A percentile compares a stretch with the other conserved stretches of the same genome.
phyloP scores from a whole-genome alignment of 805 yeast species.

The Candida boleticola region DNA sequence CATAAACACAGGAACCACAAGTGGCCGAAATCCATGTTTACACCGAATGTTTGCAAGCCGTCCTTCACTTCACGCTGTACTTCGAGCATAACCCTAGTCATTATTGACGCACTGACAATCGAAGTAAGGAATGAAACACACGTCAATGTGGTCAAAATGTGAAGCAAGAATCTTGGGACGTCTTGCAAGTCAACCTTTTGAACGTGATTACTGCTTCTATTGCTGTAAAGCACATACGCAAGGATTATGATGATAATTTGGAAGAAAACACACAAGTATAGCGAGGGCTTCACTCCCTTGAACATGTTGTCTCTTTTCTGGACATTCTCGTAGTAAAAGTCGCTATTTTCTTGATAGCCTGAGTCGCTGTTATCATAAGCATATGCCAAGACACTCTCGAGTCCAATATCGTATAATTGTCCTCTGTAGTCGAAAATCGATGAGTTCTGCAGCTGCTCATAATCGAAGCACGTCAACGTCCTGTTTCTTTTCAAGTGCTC shows the following conservation, averaged over 20 bases:
- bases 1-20: conserved; percentile 43
- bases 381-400: conserved; percentile 46
- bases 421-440: conserved; percentile 41
- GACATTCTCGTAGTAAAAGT: conserved; percentile 8
- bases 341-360: conserved; percentile 1
- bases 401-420: conserved; percentile 37
- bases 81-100: conserved; percentile 23
- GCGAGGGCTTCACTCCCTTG: conserved; percentile 25
- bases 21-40: conserved; percentile 40
- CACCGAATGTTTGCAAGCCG: conserved; percentile 47
- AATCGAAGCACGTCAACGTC: conserved; percentile 24
- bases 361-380: conserved; percentile 32
- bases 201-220: conserved; percentile 19
- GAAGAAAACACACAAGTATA: conserved; percentile 24
- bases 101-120: conserved; percentile 25
- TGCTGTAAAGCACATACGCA: conserved; percentile 35
- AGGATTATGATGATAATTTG: conserved; percentile 28
- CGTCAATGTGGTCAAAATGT: conserved; percentile 36
- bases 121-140: conserved; percentile 31
- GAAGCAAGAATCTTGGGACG: conserved; percentile 31
- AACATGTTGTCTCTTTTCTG: conserved; percentile 14
- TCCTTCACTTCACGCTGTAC: conserved; percentile 23
- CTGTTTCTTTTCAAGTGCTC: conserved; percentile 10
- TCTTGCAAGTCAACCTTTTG: conserved; percentile 27
- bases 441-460: not conserved